phyloP scores from a whole-genome alignment of 306 rosid genomes.

The Betula pendula region DNA sequence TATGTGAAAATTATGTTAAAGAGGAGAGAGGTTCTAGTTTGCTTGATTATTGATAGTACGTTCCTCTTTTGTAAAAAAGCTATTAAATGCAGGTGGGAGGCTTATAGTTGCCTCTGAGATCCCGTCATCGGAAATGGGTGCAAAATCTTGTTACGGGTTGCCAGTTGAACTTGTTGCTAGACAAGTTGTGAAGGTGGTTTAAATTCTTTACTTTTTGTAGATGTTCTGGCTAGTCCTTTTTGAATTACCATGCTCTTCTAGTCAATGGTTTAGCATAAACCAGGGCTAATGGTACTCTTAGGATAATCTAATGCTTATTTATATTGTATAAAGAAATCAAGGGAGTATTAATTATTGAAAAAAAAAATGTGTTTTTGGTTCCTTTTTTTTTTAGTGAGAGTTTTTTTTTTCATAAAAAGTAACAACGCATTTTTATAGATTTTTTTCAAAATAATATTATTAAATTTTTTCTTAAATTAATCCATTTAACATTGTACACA shows the following conservation, averaged over 20 bases:
- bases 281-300: constrained; percentile 17
- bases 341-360: no score
- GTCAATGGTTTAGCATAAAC: constrained; percentile 20
- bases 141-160: constrained; percentile 83
- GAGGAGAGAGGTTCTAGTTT: no score
- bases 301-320: not conserved
- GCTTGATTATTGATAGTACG: no score
- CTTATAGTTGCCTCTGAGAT: constrained; percentile 93
- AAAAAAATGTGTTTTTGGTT: no score
- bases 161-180: constrained; percentile 93
- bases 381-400: no score
- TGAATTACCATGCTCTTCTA: constrained; percentile 20
- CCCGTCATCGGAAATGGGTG: constrained; percentile 79
- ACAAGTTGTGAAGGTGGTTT: constrained; percentile 91
- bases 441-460: no score
- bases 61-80: constrained; percentile 42
- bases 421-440: no score
- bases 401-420: no score
- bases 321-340: no score
- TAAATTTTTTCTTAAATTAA: no score
- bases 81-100: constrained; percentile 89
- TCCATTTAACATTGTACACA: no score
- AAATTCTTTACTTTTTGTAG: not conserved
- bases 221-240: constrained; percentile 8
- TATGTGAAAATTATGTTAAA: no score